Evolutionary conservation across 2,329 filamentous ascomycete species (phyloP), one percentile per base, ranked within the genome.

Genomic region (Immersiporthe knoxdaviesiana): DNA sequence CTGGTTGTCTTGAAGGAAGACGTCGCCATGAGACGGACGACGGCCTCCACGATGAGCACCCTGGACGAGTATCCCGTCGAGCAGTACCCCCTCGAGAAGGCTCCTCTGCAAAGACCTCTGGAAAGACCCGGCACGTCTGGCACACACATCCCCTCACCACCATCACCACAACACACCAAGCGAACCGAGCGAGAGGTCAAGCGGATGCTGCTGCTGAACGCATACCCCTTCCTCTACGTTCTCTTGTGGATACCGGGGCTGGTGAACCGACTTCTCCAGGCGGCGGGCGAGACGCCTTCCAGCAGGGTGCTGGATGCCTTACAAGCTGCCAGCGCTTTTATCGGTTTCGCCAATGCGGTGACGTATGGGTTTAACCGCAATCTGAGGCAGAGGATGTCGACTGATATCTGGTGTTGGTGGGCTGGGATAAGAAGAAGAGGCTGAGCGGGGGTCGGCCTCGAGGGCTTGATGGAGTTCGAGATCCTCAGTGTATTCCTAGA

Each of bases 211-310:
- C 68, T 80, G 3, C 72, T 81, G 58, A 79, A 80, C 62, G 79
- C 77, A 0, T 81, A 81, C 54, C 79, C 79, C 0, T 76, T 79
- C 32, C 73, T 75, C 24, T 80, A 79, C 71, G 75, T 81, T 32
- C 37, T 80, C 10, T 76, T 80, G 16, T 81, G 77, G 78, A 74
- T 81, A 3, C 79, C 79, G 0, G 79, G 79, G 2, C 76, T 81
- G 66, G 70, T 73, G 50, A 81, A 80, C 72, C 76, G 77, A 32
- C 62, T 77, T 50, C 73, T 73, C 37, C 78, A 78, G 70, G 75
- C 72, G 27, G 73, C 75, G 0, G 77, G 72, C 8, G 64, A 70
- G 1, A 18, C 61, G 30, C 61, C 52, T 24, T 65, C 66, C n/a
- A 63, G 52, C 8, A 68, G 66, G 54, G 21, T 68, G 16, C 32